Evolutionary conservation across 2,329 filamentous ascomycete species (phyloP), one percentile per base, ranked within the genome.

Genomic region (Ophiostoma novo-ulmi): DNA sequence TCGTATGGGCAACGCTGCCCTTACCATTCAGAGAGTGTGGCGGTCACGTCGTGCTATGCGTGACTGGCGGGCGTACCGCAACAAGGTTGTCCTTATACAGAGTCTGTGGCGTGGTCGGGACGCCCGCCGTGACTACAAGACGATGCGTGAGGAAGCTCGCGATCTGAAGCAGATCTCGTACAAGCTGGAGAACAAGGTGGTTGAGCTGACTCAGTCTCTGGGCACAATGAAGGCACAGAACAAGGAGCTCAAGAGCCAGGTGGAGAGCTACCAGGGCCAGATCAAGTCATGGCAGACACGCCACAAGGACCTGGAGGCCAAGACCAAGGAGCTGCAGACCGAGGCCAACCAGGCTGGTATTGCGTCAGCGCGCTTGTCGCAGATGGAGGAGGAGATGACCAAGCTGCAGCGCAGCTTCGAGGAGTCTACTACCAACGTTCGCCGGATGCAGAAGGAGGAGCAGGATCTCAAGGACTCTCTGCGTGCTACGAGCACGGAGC

Each of bases 81-180:
- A 88, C 78, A 97, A 97, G 83, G 88, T 97, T 72, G 85, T 94
- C 74, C 88, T 97, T 74, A 89, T 97, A 64, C 95, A 99, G 81
- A 97, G 89, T 80, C 80, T 98, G 78, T 98, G 93, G 93, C 90
- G 95, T 79, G 94, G 94, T 78, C 94, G 88, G 80, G 78, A 81
- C 74, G 94, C 95, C 70, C 89, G 95, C 75, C 88, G 85, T 75
- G 89, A 88, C 67, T 99, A 99, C 85, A 98, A 97, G 87, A 88
- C 84, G 76, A 83, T 97, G 73, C 92, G 95, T 75, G 94, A 97
- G 81, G 95, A 99, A 81, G 95, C 95, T 74, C 91, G 95, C 78
- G 96, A 99, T 83, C 87, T 99, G 79, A 98, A 98, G 85, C 94
- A 98, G 81, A 99, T 99, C 76, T 98, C 95, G 2, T 99, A 99